phyloP scores from a whole-genome alignment of 805 yeast genomes.

The Nakazawaea molendinolei region DNA sequence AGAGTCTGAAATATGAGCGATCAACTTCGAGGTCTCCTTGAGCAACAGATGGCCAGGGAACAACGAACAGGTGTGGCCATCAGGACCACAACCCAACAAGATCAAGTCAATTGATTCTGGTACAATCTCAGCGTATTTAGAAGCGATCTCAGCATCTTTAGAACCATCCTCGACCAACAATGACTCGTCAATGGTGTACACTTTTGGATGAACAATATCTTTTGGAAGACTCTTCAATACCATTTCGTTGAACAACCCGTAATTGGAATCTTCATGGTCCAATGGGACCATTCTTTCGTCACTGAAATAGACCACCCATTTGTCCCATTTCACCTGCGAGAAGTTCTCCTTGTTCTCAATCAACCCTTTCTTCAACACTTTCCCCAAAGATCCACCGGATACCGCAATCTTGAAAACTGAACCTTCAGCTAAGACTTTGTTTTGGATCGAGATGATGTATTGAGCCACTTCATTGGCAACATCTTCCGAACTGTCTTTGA shows the following conservation, averaged over 20 bases:
- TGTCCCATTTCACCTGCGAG: slow-evolving; percentile 49
- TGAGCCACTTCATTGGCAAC: slow-evolving; percentile 65
- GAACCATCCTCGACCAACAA: slow-evolving; percentile 51
- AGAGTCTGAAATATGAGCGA: slow-evolving; percentile 69
- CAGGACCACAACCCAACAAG: slow-evolving; percentile 89
- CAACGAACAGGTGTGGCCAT: slow-evolving; percentile 90
- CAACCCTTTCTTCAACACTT: slow-evolving; percentile 61
- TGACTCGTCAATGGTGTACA: slow-evolving; percentile 58
- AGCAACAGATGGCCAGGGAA: slow-evolving; percentile 80
- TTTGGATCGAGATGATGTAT: slow-evolving; percentile 55
- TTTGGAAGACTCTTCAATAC: slow-evolving; percentile 45
- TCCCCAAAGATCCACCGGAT: slow-evolving; percentile 87
- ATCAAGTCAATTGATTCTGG: slow-evolving; percentile 60
- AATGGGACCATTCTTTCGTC: slow-evolving; percentile 89
- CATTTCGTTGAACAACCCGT: slow-evolving; percentile 64
- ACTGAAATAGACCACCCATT: slow-evolving; percentile 79
- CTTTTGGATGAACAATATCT: slow-evolving; percentile 45
- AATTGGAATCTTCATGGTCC: slow-evolving; percentile 79
- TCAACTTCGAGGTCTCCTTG: slow-evolving; percentile 40
- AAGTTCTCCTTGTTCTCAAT: slow-evolving; percentile 45
- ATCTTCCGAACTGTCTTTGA: slow-evolving; percentile 46
- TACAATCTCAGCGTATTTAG: slow-evolving; percentile 51
- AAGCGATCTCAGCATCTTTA: slow-evolving; percentile 48
- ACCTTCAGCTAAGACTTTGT: slow-evolving; percentile 41
- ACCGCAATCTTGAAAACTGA: slow-evolving; percentile 66